Evolutionary conservation across 2,329 filamentous ascomycete genomes (phyloP), one percentile per base, ranked within the genome.

Genomic region (Teratosphaeria viscida): DNA sequence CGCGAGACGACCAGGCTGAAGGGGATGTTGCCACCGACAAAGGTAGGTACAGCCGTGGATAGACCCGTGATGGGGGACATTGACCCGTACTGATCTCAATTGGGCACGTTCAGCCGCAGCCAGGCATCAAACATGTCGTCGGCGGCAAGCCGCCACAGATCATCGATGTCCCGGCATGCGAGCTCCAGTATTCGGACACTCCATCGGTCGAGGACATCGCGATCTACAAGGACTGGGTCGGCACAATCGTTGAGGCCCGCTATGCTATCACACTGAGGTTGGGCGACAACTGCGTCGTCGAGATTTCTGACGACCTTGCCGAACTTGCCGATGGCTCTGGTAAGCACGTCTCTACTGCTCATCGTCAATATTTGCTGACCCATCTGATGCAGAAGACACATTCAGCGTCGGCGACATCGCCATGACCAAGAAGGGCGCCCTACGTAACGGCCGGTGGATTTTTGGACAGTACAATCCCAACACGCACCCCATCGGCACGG

Each of bases 201-300:
- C 79, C 55, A 78, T 67, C 73, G 5, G 77, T 79, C 61, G 80
- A 80, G 4, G 79, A 82, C 57, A 73, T 81, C 35, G 73, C 85
- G 26, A 73, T 84, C 12, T 82, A 80, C 66, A 73, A 78, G 19
- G 76, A 81, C 63, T 85, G 82, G 79, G 67, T 85, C 3, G 83
- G 83, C 1, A 70, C 77, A 11, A 76, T 85, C 4, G 75, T 79
- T 56, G 74, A 77, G 2, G 73, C 80, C 53, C 73, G 76, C 34
- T 76, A 80, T 55, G 77, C 80, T 57, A 73, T 84, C 14, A 74
- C 79, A 1, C 62, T 85, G 29, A 76, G 74, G 52, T 74, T 85
- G 12, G 67, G 73, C 6, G 79, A 85, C 67, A 78, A 78, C 55
- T 79, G 75, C 35, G 77, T 84, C 2, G 82, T 85, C 8, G 75